phyloP scores from a whole-genome alignment of 208 protist genomes.

The Borovskyia barvae region DNA sequence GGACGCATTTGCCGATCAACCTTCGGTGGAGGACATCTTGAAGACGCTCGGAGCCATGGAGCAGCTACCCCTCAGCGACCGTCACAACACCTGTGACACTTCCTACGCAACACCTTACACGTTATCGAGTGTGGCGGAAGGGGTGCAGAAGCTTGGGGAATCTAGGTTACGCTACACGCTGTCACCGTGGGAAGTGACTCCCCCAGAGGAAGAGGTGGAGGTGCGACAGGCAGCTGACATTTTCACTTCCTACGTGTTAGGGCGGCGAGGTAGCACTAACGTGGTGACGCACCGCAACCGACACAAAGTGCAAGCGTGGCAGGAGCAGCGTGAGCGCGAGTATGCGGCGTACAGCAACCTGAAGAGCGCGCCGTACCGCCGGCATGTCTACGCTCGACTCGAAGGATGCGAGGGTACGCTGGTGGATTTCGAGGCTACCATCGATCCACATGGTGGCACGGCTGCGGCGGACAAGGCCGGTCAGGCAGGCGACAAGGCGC shows the following conservation, averaged over 20 bases:
- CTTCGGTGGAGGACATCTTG: slow-evolving; percentile 74
- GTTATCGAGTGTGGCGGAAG: slow-evolving; percentile 57
- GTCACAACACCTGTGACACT: slow-evolving; percentile 71
- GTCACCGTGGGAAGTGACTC: slow-evolving; percentile 77
- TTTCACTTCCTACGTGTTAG: slow-evolving; percentile 84
- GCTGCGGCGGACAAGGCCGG: slow-evolving; percentile 5
- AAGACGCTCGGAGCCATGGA: slow-evolving; percentile 79
- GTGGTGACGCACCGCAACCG: slow-evolving; percentile 59
- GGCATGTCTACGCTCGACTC: slow-evolving; percentile 80
- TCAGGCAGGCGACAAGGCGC: background rate
- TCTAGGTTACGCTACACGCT: slow-evolving; percentile 75
- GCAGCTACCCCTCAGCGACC: slow-evolving; percentile 48
- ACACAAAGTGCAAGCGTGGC: slow-evolving; percentile 65
- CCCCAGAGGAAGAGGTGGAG: slow-evolving; percentile 71
- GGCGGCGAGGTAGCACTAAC: slow-evolving; percentile 53
- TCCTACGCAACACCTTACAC: slow-evolving; percentile 71
- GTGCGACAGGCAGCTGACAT: slow-evolving; percentile 72
- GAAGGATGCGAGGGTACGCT: slow-evolving; percentile 87
- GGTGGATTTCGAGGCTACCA: slow-evolving; percentile 83
- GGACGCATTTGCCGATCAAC: slow-evolving; percentile 89
- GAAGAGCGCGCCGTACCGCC: slow-evolving; percentile 50
- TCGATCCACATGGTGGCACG: slow-evolving; percentile 30
- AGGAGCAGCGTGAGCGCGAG: slow-evolving; percentile 71
- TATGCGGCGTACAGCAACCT: slow-evolving; percentile 64
- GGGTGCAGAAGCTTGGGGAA: slow-evolving; percentile 46